Evolutionary conservation across 306 rosid genomes (phyloP), one percentile per base, ranked within the genome.

Genomic region (Malus sieversii): DNA sequence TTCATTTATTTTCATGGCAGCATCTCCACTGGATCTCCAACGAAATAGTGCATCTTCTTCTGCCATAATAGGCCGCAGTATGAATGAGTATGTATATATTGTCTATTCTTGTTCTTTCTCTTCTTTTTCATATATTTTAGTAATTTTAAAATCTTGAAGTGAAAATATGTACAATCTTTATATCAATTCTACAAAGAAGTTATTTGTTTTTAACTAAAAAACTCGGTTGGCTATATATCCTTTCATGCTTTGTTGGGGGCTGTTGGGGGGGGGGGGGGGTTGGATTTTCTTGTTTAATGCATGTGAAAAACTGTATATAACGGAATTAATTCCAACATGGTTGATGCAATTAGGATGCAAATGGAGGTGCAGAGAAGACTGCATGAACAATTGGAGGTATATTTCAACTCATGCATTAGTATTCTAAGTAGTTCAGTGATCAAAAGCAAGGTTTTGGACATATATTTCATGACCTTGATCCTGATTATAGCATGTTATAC

Each of bases 341-440:
- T 86, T 88, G 88, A 86, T 92, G 88, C 76, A 30, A 87, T 85
- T 75, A 95, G 97, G 97, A 91, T 95, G 99, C 99, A 92, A 88
- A 95, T 95, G 86, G 99, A 95, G 92, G 99, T 95, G 91, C 99
- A 95, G 80, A 85, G 99, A 90, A 92, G 99, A 80, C 74, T 95
- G 74, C 97, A 92, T 75, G 99, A 95, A 73, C 99, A 95, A 82
- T 82, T 95, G 35, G 99, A 95, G 99, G 98, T 95, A 87, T 83
- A 40, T 23, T 2, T 1, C 23, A 19, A 35, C 33, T 8, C 65
- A 38, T 22, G 27, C 40, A 48, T 48, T 48, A 5, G 55, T 16
- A 48, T 6, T 3, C 59, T 55, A 72, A 13, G n/a, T 48, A 5
- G 16, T 15, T 15, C 20, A 13, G 55, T 71, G 15, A 52, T 32